Percentiles rank a stretch among this genome's conserved stretches.
phyloP scores from a whole-genome alignment of 805 yeast genomes.

The Teunomyces kruisii region DNA sequence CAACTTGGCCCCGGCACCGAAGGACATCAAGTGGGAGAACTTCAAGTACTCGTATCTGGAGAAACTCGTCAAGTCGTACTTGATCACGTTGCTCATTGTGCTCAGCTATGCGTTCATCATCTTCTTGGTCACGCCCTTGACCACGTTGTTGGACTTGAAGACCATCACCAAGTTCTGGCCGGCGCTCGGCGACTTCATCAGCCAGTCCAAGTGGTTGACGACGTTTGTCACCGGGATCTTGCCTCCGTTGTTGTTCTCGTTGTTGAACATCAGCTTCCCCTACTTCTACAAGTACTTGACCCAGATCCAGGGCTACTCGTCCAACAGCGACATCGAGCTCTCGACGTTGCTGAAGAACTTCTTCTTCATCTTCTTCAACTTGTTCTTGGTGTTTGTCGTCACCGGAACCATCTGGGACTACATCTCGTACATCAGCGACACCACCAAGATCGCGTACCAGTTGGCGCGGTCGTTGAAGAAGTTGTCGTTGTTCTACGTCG shows the following conservation, averaged over 20 bases:
- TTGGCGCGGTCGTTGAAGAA: slow-evolving; percentile 53
- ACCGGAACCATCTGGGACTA: slow-evolving; percentile 64
- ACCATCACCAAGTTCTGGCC: slow-evolving; percentile 61
- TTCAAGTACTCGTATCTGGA: slow-evolving; percentile 41
- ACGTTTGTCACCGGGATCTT: slow-evolving; percentile 60
- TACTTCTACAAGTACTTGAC: slow-evolving; percentile 54
- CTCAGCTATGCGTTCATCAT: slow-evolving; percentile 52
- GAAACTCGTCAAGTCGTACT: slow-evolving; percentile 37
- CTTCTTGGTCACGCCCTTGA: slow-evolving; percentile 55
- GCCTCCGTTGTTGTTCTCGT: slow-evolving; percentile 59
- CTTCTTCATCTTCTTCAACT: slow-evolving; percentile 58
- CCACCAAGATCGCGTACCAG: slow-evolving; percentile 57
- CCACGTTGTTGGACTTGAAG: slow-evolving; percentile 56
- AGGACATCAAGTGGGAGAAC: slow-evolving; percentile 47
- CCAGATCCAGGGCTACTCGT: slow-evolving; percentile 50
- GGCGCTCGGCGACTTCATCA: slow-evolving; percentile 51
- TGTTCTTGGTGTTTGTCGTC: slow-evolving; percentile 60
- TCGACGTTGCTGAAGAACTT: slow-evolving; percentile 59
- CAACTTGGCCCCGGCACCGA: slow-evolving; percentile 47
- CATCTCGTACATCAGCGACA: slow-evolving; percentile 55
- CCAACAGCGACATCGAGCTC: slow-evolving; percentile 59
- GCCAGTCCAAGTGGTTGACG: slow-evolving; percentile 50
- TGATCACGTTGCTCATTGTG: slow-evolving; percentile 44
- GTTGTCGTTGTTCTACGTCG: slow-evolving; percentile 54
- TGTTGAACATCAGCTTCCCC: slow-evolving; percentile 53